phyloP scores from a whole-genome alignment of 2,329 filamentous ascomycete genomes.

The Aspergillus niger region DNA sequence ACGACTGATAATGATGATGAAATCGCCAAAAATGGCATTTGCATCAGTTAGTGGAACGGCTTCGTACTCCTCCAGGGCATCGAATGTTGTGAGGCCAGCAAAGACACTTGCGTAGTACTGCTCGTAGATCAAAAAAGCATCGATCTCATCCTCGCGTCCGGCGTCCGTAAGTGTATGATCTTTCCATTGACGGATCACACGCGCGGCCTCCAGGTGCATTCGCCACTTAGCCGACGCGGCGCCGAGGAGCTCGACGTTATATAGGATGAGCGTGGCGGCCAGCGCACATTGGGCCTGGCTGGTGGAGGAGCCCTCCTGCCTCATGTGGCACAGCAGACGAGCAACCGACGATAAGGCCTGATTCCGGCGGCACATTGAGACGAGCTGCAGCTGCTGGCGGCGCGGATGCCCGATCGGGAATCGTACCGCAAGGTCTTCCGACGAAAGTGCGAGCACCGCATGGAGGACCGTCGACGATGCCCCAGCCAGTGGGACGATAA shows the following conservation, averaged over 20 bases:
- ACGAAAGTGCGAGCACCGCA: constrained; percentile 28
- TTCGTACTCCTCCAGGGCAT: constrained; percentile 16
- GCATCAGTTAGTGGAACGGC: constrained; percentile 16
- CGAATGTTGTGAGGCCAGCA: constrained; percentile 29
- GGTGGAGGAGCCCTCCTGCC: neutral
- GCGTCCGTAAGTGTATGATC: neutral
- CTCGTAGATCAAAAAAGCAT: constrained; percentile 29
- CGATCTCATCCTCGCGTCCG: neutral
- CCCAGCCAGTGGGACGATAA: constrained; percentile 29
- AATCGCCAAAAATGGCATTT: constrained; percentile 27
- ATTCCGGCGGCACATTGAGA: constrained; percentile 15
- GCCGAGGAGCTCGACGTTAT: constrained; percentile 29
- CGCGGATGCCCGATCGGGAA: constrained; percentile 13
- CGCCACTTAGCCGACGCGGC: constrained; percentile 25
- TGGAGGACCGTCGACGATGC: constrained; percentile 25
- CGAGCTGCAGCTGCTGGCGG: constrained; percentile 7
- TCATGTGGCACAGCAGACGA: constrained; percentile 12
- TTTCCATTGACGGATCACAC: constrained; percentile 23
- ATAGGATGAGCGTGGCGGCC: constrained; percentile 29
- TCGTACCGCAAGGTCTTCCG: constrained; percentile 25
- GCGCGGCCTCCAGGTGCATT: constrained; percentile 29
- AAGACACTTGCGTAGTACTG: constrained; percentile 32
- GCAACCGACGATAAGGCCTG: constrained; percentile 16
- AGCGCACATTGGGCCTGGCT: constrained; percentile 16
- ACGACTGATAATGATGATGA: constrained; percentile 26